Base-by-base conservation (phyloP, 768 basidiomycete species). In the Punctularia strigosozonata region DNA sequence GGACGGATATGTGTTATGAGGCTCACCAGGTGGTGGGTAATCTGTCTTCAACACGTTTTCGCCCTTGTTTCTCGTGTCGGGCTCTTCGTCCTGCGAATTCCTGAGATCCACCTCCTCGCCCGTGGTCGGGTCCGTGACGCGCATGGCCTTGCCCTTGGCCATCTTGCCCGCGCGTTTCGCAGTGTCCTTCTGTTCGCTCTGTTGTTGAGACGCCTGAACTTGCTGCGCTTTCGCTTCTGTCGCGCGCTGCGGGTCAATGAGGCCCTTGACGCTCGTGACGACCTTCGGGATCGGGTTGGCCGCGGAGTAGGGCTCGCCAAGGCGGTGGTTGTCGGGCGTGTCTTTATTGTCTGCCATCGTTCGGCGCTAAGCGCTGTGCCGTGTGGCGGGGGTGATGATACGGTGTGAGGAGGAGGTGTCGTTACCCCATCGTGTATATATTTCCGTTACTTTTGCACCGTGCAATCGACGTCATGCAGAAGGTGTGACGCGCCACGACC, bases 41-140 rank as follows among this genome's bases (percentile, higher is more conserved):
- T 44, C 43, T 14, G 45, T 49, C 6, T 50, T 48, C 35, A 60
- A 26, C 15, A 58, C 52, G 39, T 60, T 60, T 32, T 53, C 43
- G 14, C 56, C 56, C 25, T 42, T 46, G 6, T 44, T 44, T 30
- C 39, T 23, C 17, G 43, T 31, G 25, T 55, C 48, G 5, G 43
- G 43, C 5, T 55, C 55, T 37, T 56, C 51, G 25, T 52, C 50
- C 31, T 8, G 3, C 2, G 67, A 66, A 49, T 72, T 69, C 43
- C 64, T 64, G 43, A 69, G 68, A 35, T 66, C 61, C 39, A 70
- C 60, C 39, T 69, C 64, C 31, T 58, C 59, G 5, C 69, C 70
- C 4, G 71, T 73, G 19, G 60, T 60, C 1, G 72, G 72, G 44
- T 73, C 71, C 37, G 58, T 54, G n/a, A 68, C 67, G 24, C 46